These are phyloP conservation scores for Colletotrichum tabaci DNA, from an alignment of 2,329 filamentous ascomycete species.

Conservation along the genomic window DNA sequence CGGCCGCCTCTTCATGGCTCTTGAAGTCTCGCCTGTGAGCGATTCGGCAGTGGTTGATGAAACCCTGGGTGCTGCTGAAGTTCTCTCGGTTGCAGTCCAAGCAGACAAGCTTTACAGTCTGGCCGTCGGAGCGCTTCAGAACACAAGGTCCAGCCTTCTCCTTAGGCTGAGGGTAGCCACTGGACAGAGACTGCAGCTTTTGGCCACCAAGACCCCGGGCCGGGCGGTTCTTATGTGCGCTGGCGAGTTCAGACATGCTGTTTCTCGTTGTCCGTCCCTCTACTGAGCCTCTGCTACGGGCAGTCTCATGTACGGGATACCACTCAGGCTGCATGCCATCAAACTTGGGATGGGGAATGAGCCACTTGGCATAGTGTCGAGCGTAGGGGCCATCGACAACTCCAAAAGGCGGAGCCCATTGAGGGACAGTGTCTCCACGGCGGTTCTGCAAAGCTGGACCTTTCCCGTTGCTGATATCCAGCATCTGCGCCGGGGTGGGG, in stretches of 20 bases:
- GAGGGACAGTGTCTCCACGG: constrained; percentile 76
- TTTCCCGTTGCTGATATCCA: constrained; percentile 80
- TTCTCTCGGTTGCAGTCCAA: constrained; percentile 89
- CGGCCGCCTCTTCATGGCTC: constrained; percentile 93
- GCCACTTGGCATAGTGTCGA: constrained; percentile 95
- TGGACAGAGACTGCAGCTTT: constrained; percentile 78
- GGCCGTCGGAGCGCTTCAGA: constrained; percentile 87
- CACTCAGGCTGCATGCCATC: constrained; percentile 74
- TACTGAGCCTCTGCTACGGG: constrained; percentile 61
- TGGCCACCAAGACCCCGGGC: constrained; percentile 68
- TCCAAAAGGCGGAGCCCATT: constrained; percentile 89
- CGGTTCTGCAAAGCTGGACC: constrained; percentile 77
- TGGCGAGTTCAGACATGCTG: constrained; percentile 72
- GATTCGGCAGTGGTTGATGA: constrained; percentile 98
- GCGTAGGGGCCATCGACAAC: constrained; percentile 94
- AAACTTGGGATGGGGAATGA: constrained; percentile 89
- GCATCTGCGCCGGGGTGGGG: constrained; percentile 76
- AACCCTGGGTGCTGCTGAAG: constrained; percentile 97
- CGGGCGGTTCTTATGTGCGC: constrained; percentile 64
- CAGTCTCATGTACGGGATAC: constrained; percentile 58
- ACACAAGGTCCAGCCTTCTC: constrained; percentile 87
- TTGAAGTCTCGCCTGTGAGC: constrained; percentile 94
- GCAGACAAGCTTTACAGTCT: constrained; percentile 92
- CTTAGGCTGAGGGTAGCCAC: constrained; percentile 80
- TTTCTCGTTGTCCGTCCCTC: constrained; percentile 88